These are phyloP conservation scores for Botrytis pseudocinerea DNA, from an alignment of 2,329 filamentous ascomycete genomes.

Conservation along the genomic window DNA sequence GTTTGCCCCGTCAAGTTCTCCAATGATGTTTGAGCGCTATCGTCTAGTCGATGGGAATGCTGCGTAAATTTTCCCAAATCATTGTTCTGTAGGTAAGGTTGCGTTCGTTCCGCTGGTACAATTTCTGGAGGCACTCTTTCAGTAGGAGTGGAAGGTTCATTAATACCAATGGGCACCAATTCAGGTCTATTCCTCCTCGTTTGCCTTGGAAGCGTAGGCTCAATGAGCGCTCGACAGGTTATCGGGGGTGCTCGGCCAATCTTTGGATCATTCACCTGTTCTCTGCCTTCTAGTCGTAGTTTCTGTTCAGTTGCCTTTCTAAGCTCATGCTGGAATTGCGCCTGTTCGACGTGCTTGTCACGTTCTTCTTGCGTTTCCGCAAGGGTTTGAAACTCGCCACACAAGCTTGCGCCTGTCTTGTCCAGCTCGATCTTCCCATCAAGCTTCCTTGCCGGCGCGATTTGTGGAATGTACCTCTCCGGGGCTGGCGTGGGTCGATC, in stretches of 20 bases:
- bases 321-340: neutral
- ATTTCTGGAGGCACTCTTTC: neutral
- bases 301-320: constrained; percentile 7
- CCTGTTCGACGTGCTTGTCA: neutral
- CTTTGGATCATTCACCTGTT: constrained; percentile 1
- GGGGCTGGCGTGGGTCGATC: neutral
- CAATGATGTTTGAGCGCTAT: neutral
- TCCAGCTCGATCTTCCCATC: neutral
- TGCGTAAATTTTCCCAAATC: neutral
- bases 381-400: neutral
- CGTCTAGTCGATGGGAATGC: neutral
- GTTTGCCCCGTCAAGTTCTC: neutral
- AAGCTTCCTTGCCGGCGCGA: neutral
- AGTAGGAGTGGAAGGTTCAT: neutral
- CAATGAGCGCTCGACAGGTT: neutral
- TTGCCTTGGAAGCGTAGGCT: neutral
- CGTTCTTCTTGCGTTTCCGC: neutral
- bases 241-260: constrained; percentile 21
- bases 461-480: neutral
- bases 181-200: neutral
- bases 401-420: neutral
- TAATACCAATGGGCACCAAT: neutral
- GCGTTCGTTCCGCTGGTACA: neutral
- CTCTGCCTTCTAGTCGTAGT: neutral
- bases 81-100: neutral